These are phyloP conservation scores for Chrysopogon serrulatus DNA, from an alignment of 176 grass and related monocot species.

Conservation along the genomic window DNA sequence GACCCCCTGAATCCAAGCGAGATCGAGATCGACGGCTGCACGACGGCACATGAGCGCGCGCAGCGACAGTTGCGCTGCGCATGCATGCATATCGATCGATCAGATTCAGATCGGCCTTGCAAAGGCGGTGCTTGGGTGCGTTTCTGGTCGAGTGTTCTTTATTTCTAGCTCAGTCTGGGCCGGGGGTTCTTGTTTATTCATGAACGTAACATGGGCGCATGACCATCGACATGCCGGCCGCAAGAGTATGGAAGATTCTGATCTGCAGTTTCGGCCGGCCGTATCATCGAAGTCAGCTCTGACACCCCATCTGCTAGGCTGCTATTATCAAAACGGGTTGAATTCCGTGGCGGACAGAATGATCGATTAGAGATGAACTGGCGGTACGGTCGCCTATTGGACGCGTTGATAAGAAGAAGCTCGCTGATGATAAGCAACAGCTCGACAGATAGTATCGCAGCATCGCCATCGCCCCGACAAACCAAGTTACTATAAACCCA, in stretches of 20 bases:
- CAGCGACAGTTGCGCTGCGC: conserved; percentile 36
- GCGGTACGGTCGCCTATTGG: no score
- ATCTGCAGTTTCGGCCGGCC: conserved; percentile 18
- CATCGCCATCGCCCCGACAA: not conserved
- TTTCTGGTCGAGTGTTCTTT: not conserved
- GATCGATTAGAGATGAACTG: not conserved
- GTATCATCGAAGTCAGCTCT: not conserved
- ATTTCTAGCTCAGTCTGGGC: not conserved
- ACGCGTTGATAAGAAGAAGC: not conserved
- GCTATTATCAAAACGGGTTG: not conserved
- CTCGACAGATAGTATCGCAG: not conserved
- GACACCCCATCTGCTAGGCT: not conserved
- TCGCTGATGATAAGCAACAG: not conserved
- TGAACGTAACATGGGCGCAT: not conserved
- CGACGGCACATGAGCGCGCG: conserved; percentile 20
- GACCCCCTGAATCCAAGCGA: not conserved
- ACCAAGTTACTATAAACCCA: not conserved
- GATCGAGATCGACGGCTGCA: not conserved
- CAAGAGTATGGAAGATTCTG: conserved; percentile 23
- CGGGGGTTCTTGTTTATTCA: not conserved
- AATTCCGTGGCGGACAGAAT: not conserved
- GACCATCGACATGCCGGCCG: not conserved
- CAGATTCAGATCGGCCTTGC: conserved; percentile 17
- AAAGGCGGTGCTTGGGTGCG: not conserved
- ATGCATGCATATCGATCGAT: not conserved